These are phyloP conservation scores for Gelatoporia subvermispora DNA, from an alignment of 768 basidiomycete genomes.

Conservation along the genomic window DNA sequence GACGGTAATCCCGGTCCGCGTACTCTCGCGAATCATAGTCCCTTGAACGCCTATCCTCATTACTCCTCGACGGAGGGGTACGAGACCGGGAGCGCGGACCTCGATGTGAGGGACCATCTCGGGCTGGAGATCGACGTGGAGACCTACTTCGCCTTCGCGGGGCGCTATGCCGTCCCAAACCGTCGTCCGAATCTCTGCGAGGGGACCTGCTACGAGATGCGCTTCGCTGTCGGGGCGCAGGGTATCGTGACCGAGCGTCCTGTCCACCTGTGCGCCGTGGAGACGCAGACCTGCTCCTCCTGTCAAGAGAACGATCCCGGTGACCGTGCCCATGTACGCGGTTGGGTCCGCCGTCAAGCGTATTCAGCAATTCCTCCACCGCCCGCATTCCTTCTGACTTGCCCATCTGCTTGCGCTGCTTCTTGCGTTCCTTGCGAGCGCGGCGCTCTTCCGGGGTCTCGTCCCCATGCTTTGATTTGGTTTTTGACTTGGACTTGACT, in stretches of 20 bases:
- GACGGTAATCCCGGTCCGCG: no score
- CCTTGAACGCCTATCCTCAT: slow-evolving; percentile 2
- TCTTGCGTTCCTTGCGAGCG: slow-evolving; percentile 70
- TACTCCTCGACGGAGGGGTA: neutral
- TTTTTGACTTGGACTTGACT: slow-evolving; percentile 48
- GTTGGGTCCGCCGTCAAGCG: slow-evolving; percentile 31
- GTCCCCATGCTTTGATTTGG: slow-evolving; percentile 64
- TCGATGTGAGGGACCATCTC: neutral
- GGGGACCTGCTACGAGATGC: slow-evolving; percentile 9
- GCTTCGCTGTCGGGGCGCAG: slow-evolving; percentile 5
- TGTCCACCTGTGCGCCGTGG: slow-evolving; percentile 7
- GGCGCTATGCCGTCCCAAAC: no score
- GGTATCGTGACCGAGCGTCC: slow-evolving; percentile 5
- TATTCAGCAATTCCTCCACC: slow-evolving; percentile 62
- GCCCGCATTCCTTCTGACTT: slow-evolving; percentile 62
- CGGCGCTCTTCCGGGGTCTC: slow-evolving; percentile 78
- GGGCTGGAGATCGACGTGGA: neutral
- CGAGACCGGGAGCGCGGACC: neutral
- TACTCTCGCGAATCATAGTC: no score
- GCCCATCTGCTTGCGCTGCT: slow-evolving; percentile 51
- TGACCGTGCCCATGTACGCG: neutral
- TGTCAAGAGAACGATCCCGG: slow-evolving; percentile 3
- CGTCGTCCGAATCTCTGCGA: neutral
- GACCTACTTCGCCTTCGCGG: slow-evolving; percentile 7
- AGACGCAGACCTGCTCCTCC: slow-evolving; percentile 6